Conservation (phyloP, 768 basidiomycete genomes). For the Lentinula lateritia region DNA sequence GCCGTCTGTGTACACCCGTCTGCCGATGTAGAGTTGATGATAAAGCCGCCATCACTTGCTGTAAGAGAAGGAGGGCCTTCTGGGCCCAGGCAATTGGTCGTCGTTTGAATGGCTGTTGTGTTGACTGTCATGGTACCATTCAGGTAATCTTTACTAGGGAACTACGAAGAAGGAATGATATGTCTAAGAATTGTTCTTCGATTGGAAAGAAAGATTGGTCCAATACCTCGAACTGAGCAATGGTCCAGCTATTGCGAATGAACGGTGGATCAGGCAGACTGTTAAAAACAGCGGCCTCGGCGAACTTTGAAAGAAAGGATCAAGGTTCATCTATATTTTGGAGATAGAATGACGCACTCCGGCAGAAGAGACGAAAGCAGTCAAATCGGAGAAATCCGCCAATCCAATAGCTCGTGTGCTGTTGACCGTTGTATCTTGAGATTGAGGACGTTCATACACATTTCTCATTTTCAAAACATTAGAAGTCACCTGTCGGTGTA, state of each 20-base stretch:
- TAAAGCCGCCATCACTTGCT: conserved; percentile 17
- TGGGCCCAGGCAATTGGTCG: conserved; percentile 42
- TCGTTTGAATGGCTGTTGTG: conserved; percentile 45
- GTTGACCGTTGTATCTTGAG: conserved; percentile 23
- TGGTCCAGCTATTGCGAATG: conserved; percentile 44
- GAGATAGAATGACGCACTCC: conserved; percentile 33
- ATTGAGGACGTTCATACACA: not conserved
- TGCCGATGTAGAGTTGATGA: conserved; percentile 37
- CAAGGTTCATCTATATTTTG: not conserved
- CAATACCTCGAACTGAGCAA: conserved; percentile 45
- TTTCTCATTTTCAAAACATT: not conserved
- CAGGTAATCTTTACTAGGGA: conserved; percentile 33
- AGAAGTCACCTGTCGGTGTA: conserved; percentile 17
- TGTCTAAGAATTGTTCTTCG: not conserved
- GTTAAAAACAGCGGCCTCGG: conserved; percentile 39
- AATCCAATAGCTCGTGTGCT: conserved; percentile 40
- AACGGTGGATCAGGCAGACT: conserved; percentile 55
- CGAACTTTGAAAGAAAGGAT: conserved; percentile 19
- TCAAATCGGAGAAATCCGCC: conserved; percentile 35
- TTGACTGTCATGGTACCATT: conserved; percentile 51
- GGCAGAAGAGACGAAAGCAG: conserved; percentile 53
- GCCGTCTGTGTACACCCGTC: conserved; percentile 37
- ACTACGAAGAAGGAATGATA: conserved; percentile 22
- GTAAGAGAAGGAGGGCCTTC: conserved; percentile 18
- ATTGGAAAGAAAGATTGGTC: not conserved